A percentile compares a stretch with the other conserved stretches of the same genome.
Evolutionary conservation across 83 land plant species (phyloP).

Genomic region (Picea abies): DNA sequence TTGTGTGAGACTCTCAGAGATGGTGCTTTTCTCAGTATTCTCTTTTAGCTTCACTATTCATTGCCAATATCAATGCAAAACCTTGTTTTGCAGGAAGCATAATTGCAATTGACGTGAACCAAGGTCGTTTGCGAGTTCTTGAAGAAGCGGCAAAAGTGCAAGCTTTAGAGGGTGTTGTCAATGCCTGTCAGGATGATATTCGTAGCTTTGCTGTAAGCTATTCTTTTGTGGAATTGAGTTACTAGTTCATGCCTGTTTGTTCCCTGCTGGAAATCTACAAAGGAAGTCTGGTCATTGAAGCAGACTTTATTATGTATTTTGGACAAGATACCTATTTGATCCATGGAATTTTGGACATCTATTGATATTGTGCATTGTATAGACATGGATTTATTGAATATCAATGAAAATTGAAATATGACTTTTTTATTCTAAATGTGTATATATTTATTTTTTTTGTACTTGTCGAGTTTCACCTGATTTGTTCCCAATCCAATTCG

Average conservation of each 20-base stretch:
- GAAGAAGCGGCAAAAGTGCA: slow-evolving; percentile 73
- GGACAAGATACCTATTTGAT: too few relatives aligned
- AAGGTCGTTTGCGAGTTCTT: slow-evolving; percentile 79
- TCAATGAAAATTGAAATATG: too few relatives aligned
- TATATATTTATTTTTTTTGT: too few relatives aligned
- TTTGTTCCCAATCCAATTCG: too few relatives aligned
- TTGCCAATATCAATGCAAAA: neutral
- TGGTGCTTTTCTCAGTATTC: neutral
- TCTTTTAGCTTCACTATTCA: neutral
- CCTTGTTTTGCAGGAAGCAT: slow-evolving; percentile 55
- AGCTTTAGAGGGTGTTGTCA: slow-evolving; percentile 53
- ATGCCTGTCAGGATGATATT: slow-evolving; percentile 63
- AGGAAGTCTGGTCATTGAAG: neutral
- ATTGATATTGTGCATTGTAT: too few relatives aligned
- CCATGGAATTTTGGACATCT: too few relatives aligned
- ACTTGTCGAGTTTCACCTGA: too few relatives aligned
- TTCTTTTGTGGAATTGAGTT: neutral
- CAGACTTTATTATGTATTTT: neutral
- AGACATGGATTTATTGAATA: too few relatives aligned
- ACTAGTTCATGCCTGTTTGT: neutral
- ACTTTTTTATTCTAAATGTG: too few relatives aligned
- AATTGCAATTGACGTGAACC: slow-evolving; percentile 79
- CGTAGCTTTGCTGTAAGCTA: slow-evolving; percentile 64
- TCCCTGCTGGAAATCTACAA: neutral
- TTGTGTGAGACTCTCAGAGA: neutral